Base-by-base conservation (phyloP, 495 filamentous ascomycete genomes). In the Trichodelitschia bisporula region DNA sequence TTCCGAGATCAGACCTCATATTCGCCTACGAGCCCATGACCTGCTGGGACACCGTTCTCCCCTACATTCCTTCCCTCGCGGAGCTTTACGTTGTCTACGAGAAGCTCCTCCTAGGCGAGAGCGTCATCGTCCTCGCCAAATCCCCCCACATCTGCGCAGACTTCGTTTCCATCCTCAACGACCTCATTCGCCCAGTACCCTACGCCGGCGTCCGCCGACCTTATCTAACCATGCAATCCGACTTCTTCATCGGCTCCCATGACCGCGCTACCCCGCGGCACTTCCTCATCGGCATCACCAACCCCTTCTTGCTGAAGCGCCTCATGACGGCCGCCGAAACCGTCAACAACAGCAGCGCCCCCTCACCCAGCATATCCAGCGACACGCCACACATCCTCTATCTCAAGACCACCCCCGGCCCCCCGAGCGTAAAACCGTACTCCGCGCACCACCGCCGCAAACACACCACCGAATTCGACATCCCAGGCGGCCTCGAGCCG, bases 191-290 rank as follows among this genome's bases (percentile, higher is more conserved):
- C 9, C 47, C 47, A 4, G 36, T 48, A 13, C 47, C 47, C 6
- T 50, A 48, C 28, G 45, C 45, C 16, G 47, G 45, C 16, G 37
- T 36, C 1, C 30, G 34, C 15, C 35, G 36, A 30, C 47, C 47
- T 14, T 50, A 48, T 28, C 36, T 46, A 32, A 50, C 41, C 9
- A 50, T 50, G 47, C 47, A 50, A 32, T 43, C 43, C 4, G 47
- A 50, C 2, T 48, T 48, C 36, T 35, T 36, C 17, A 41, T 36
- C 18, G 37, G 39, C 23, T 28, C 15, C 14, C 9, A 43, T 19
- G 40, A 46, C 18, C 39, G 42, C 13, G 40, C 40, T 4, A 36
- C 41, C 2, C 37, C 40, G 9, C 25, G 40, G 16, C 39, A 33
- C n/a, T 50, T 46, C 28, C 30, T 48, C 11, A 35, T 44, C 27